Evolutionary conservation across 306 rosid genomes (phyloP).

Genomic region (Casuarina equisetifolia): DNA sequence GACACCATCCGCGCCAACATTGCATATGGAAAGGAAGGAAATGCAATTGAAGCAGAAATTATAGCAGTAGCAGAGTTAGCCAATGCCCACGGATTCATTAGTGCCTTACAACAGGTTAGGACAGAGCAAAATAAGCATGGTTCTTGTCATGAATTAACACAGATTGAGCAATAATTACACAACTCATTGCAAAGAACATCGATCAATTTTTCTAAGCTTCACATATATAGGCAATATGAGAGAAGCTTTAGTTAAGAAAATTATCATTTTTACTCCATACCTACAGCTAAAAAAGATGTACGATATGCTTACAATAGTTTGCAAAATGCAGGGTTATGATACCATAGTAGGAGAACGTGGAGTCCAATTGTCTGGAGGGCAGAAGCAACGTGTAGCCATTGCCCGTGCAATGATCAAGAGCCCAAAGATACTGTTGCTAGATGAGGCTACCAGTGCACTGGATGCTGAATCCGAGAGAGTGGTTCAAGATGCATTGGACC

Average conservation of each 20-base stretch:
- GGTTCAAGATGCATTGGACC: slow-evolving; percentile 41
- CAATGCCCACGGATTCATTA: slow-evolving; percentile 62
- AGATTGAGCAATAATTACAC: no score
- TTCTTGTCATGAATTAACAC: no score
- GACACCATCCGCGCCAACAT: slow-evolving; percentile 59
- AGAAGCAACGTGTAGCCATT: slow-evolving; percentile 38
- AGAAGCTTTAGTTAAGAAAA: no score
- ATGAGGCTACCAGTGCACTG: slow-evolving; percentile 43
- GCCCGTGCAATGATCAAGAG: slow-evolving; percentile 34
- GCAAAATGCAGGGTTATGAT: slow-evolving; percentile 28
- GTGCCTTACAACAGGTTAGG: slow-evolving; percentile 59
- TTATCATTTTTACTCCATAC: no score
- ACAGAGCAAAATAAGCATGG: not conserved
- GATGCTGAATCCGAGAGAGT: slow-evolving; percentile 42
- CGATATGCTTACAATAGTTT: no score
- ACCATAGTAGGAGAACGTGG: slow-evolving; percentile 34
- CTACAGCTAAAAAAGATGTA: no score
- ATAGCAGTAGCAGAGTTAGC: slow-evolving; percentile 59
- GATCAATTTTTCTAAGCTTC: no score
- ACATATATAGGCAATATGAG: no score
- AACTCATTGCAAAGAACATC: no score
- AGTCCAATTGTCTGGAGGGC: slow-evolving; percentile 30
- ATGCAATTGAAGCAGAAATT: slow-evolving; percentile 60
- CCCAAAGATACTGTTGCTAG: slow-evolving; percentile 30
- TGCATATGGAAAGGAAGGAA: slow-evolving; percentile 66